Conservation (phyloP, 192 early-diverging fungal genomes). For the Dimargaris cristalligena region DNA sequence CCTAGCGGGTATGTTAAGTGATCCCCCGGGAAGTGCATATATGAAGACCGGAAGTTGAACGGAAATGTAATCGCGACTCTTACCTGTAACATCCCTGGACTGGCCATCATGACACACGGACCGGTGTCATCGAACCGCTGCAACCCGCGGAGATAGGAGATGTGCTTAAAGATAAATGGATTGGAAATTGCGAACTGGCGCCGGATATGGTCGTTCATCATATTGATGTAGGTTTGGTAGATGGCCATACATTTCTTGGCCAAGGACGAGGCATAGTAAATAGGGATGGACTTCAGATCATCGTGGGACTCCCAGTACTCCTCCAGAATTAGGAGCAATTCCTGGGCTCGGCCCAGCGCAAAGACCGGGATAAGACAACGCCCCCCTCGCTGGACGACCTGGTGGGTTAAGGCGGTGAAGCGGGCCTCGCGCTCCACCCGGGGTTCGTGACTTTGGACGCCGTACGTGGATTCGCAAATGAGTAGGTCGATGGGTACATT, state of each 20-base stretch:
- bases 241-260: conserved; percentile 97
- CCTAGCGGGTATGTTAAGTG: no score
- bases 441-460: conserved; percentile 90
- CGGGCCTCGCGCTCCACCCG: conserved; percentile 77
- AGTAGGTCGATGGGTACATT: conserved; percentile 72
- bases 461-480: conserved; percentile 93
- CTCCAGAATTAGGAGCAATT: conserved; percentile 89
- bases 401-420: conserved; percentile 72
- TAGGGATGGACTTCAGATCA: conserved; percentile 75
- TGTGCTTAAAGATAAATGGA: conserved; percentile 94
- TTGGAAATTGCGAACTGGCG: conserved; percentile 74
- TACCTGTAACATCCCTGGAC: conserved; percentile 93
- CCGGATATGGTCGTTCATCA: conserved; percentile 92
- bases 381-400: conserved; percentile 70
- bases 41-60: no score
- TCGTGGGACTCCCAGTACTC: conserved; percentile 91
- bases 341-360: conserved; percentile 93
- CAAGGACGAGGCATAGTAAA: conserved; percentile 86
- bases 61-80: no score
- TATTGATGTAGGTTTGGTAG: conserved; percentile 93
- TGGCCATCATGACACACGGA: conserved; percentile 97
- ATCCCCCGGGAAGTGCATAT: no score
- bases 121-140: conserved; percentile 83
- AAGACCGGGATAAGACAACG: conserved; percentile 92
- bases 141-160: conserved; percentile 72